Percentiles rank a stretch among this genome's conserved stretches.
These are phyloP conservation scores for Eragrostis nindensis DNA, from an alignment of 176 grass and related monocot species.

Conservation along the genomic window DNA sequence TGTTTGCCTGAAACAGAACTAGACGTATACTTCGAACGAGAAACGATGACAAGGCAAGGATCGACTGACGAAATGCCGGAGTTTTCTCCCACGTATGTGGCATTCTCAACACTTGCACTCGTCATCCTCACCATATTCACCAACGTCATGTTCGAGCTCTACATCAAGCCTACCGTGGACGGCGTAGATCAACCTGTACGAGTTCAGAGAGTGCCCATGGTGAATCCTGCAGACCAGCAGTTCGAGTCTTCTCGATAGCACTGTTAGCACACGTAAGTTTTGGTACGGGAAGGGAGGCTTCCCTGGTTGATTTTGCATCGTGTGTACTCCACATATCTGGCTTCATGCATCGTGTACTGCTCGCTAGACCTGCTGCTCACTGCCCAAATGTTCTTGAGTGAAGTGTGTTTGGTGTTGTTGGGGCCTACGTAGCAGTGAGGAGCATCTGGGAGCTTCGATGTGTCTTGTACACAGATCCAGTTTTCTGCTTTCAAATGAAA, in stretches of 20 bases:
- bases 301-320: not conserved
- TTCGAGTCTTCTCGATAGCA: not conserved
- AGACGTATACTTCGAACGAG: slow-evolving; percentile 58
- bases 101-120: slow-evolving; percentile 62
- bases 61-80: slow-evolving; percentile 64
- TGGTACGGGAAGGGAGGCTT: not conserved
- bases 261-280: not conserved
- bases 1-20: slow-evolving; percentile 55
- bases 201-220: slow-evolving; percentile 62
- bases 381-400: not conserved
- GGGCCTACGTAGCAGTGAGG: not conserved
- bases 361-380: not conserved
- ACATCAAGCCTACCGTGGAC: slow-evolving; percentile 80
- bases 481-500: not conserved
- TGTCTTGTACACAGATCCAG: not conserved
- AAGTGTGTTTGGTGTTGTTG: slow-evolving; percentile 4
- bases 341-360: not conserved
- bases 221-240: slow-evolving; percentile 44
- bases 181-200: slow-evolving; percentile 52
- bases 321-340: not conserved
- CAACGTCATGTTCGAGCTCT: slow-evolving; percentile 78
- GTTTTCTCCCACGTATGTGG: slow-evolving; percentile 61
- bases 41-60: slow-evolving; percentile 54
- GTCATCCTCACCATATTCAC: slow-evolving; percentile 79
- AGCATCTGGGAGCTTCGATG: not conserved